Percentiles rank a stretch among this genome's conserved stretches.
phyloP scores from a whole-genome alignment of 139 green algal species.

The Chlamydomonas schloesseri region DNA sequence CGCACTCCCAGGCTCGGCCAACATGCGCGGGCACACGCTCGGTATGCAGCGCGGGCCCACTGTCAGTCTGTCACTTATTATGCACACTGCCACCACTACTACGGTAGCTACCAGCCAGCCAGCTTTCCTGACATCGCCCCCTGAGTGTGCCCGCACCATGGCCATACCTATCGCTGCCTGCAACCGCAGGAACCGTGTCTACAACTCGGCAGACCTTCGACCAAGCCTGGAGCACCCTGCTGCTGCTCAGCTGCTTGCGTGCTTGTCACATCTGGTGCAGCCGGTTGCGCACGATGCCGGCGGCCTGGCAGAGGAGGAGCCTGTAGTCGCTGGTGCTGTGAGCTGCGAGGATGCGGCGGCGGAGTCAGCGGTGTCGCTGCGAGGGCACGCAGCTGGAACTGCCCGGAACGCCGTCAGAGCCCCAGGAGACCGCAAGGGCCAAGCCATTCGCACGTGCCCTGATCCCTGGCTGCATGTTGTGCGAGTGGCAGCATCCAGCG shows the following conservation, averaged over 20 bases:
- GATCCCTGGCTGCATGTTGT: constrained; percentile 24
- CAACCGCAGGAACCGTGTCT: neutral
- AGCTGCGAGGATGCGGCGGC: too few relatives aligned
- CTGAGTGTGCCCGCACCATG: neutral
- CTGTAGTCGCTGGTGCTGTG: too few relatives aligned
- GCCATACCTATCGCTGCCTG: neutral
- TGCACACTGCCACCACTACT: too few relatives aligned
- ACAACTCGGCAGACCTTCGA: constrained; percentile 24
- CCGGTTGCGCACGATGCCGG: neutral
- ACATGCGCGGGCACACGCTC: too few relatives aligned
- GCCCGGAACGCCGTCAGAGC: neutral
- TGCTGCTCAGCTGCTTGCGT: neutral
- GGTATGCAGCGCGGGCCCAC: too few relatives aligned
- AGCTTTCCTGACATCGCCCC: too few relatives aligned
- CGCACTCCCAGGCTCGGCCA: too few relatives aligned
- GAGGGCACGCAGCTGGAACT: too few relatives aligned
- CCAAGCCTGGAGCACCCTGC: constrained; percentile 42
- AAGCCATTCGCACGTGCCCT: neutral
- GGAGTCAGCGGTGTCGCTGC: too few relatives aligned
- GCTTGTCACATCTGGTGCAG: neutral
- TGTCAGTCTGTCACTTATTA: too few relatives aligned
- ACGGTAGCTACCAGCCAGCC: too few relatives aligned
- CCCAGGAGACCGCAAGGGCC: neutral
- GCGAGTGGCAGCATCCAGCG: neutral
- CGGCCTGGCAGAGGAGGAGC: neutral